Evolutionary conservation across 2,329 filamentous ascomycete genomes (phyloP), one percentile per base, ranked within the genome.

Genomic region (Stagonosporopsis tanaceti): DNA sequence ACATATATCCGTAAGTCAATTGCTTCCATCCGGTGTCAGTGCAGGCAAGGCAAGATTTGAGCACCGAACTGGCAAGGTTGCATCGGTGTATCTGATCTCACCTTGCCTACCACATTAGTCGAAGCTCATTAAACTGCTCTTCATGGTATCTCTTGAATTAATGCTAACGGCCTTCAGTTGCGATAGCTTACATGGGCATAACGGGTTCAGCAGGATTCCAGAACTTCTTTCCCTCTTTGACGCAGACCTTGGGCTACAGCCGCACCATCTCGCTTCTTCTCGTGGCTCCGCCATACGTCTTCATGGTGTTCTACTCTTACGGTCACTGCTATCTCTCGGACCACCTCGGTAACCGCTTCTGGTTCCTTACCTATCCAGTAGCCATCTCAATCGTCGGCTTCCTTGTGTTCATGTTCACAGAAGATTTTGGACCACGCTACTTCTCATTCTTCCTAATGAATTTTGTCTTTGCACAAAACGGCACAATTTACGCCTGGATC

Each of bases 231-330:
- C 83, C 83, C 0, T 81, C 82, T 0, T 76, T 86, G 27, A 85
- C 84, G 0, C 73, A 73, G 17, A 85, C 84, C 0, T 78, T 86
- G 6, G 83, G 83, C 24, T 86, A 85, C 61, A 68, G 54, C 34
- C 81, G 84, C 52, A 79, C 84, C 1, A 80, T 82, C 0, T 85
- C 83, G 0, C 76, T 86, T 12, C 76, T 86, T 17, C 82, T 86
- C 77, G 84, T 81, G 65, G 77, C 84, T 1, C 84, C 84, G 1
- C 85, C 85, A 0, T 87, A 85, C 82, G 77, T 82, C 3, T 87
- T 86, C 65, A 76, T 87, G 27, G 71, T 87, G n/a, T 86, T 82
- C 42, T 69, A 80, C 60, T 66, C 60, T 20, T 69, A 80, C 27
- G 61, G 61, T 4, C 79, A 82, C 63, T 77, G 77, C 17, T 72